A percentile compares a stretch with the other conserved stretches of the same genome.
These are phyloP conservation scores for Oenanthe javanica DNA, from an alignment of 140 eudicot genomes.

Conservation along the genomic window DNA sequence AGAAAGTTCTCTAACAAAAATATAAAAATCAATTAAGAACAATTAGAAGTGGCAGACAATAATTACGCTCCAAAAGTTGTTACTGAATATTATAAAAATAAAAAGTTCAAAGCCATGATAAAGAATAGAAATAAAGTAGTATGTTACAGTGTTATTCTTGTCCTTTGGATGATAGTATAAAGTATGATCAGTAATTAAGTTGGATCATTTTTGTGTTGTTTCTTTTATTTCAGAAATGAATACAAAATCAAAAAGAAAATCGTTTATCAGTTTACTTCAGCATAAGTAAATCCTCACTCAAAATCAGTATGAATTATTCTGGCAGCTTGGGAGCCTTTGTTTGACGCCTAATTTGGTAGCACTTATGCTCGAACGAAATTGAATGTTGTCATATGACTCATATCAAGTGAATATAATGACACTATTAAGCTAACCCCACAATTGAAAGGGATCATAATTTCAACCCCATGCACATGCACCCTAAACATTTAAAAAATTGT, in stretches of 20 bases:
- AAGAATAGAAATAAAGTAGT: not conserved
- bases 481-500: slow-evolving; percentile 21
- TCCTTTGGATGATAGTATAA: not conserved
- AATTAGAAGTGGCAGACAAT: not conserved
- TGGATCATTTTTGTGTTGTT: not conserved
- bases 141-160: not conserved
- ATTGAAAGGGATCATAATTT: slow-evolving; percentile 81
- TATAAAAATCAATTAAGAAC: no score
- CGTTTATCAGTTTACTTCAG: slow-evolving; percentile 51
- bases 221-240: not conserved
- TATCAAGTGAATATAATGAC: not conserved
- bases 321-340: slow-evolving; percentile 99
- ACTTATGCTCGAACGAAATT: slow-evolving; percentile 54
- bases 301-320: slow-evolving; percentile 97
- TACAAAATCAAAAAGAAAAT: not conserved
- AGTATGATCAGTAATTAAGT: not conserved
- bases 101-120: not conserved
- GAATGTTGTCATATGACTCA: not conserved
- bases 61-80: not conserved
- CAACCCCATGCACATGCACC: slow-evolving; percentile 99
- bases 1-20: not conserved
- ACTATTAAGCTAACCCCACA: slow-evolving; percentile 42
- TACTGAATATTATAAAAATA: not conserved
- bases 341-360: slow-evolving; percentile 93
- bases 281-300: slow-evolving; percentile 92